These are phyloP conservation scores for Metrosideros polymorpha DNA, from an alignment of 441 rosid species.

Conservation along the genomic window DNA sequence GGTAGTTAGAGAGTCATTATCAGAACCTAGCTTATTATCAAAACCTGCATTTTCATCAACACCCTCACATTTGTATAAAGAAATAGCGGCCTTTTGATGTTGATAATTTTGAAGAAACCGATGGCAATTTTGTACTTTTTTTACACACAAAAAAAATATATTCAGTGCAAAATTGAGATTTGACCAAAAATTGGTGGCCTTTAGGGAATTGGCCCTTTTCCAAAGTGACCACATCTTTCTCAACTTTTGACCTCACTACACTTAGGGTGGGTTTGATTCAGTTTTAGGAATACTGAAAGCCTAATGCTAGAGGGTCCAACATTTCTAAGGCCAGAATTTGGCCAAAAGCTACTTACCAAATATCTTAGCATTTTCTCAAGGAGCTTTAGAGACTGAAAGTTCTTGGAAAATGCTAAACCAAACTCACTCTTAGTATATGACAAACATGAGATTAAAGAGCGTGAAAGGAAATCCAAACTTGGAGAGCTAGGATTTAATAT, in stretches of 20 bases:
- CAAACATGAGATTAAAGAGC: neutral
- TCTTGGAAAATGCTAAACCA: too few relatives aligned
- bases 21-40: neutral
- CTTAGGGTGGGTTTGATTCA: too few relatives aligned
- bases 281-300: too few relatives aligned
- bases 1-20: neutral
- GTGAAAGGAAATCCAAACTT: neutral
- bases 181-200: neutral
- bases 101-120: neutral
- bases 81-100: neutral
- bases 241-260: neutral
- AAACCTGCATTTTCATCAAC: neutral
- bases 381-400: too few relatives aligned
- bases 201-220: neutral
- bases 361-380: too few relatives aligned
- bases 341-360: too few relatives aligned
- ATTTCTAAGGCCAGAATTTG: too few relatives aligned
- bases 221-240: neutral
- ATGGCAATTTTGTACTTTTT: neutral
- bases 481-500: neutral
- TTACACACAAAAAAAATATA: neutral
- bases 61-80: neutral
- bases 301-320: too few relatives aligned
- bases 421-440: neutral
- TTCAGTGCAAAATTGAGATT: neutral